Evolutionary conservation across 805 yeast species (phyloP).

Genomic region (Kazachstania kunashirensis): DNA sequence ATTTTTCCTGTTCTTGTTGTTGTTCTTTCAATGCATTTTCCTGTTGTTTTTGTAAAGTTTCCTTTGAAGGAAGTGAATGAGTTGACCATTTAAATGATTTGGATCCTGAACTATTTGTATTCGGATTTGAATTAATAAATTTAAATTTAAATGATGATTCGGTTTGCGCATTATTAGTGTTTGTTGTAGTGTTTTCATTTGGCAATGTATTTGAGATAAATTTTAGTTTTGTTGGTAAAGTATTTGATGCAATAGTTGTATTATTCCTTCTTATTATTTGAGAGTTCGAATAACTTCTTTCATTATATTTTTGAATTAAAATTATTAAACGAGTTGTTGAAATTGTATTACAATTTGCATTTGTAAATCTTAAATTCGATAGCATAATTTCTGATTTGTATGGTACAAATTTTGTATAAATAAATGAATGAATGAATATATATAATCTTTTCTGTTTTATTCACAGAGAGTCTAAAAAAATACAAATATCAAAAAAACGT

Average conservation of each 20-base stretch:
- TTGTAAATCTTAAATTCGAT: no score
- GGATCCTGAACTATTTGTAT: neutral
- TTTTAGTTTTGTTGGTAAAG: neutral
- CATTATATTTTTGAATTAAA: no score
- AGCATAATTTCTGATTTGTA: no score
- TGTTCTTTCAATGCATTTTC: slow-evolving; percentile 13
- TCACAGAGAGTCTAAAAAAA: no score
- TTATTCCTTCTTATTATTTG: slow-evolving; percentile 3
- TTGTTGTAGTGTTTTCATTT: no score
- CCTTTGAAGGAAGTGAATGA: slow-evolving; percentile 40
- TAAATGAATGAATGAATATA: no score
- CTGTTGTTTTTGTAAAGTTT: slow-evolving; percentile 38
- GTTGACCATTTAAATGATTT: slow-evolving; percentile 31
- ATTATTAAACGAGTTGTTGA: no score
- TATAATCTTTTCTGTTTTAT: no score
- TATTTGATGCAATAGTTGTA: neutral
- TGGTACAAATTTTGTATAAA: no score
- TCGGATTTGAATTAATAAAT: slow-evolving; percentile 3
- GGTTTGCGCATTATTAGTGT: neutral
- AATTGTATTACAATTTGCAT: no score
- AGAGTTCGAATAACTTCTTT: neutral
- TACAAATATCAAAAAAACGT: no score
- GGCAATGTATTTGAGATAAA: neutral
- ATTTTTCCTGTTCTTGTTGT: slow-evolving; percentile 14
- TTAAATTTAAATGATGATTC: slow-evolving; percentile 4